Evolutionary conservation across 1,139 yeast genomes (phyloP).

Genomic region (Pichia sp.): DNA sequence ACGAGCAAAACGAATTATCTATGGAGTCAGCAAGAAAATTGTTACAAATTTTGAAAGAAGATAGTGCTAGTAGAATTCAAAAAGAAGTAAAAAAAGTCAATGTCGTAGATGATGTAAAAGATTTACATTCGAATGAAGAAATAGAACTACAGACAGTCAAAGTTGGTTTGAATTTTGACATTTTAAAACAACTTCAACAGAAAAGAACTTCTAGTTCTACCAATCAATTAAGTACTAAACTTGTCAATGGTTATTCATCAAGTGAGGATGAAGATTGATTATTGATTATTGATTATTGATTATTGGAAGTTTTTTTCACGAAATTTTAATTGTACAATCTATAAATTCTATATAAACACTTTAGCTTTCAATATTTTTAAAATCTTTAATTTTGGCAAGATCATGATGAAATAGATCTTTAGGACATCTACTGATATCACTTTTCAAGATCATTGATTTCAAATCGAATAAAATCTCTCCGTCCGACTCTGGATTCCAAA

Average conservation of each 20-base stretch:
- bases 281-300: background rate
- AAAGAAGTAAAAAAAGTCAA: background rate
- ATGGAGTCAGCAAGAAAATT: conserved; percentile 26
- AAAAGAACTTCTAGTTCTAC: no score
- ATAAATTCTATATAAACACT: background rate
- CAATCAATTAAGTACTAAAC: no score
- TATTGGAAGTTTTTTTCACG: no score
- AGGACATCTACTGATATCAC: conserved; percentile 43
- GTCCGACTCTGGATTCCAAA: conserved; percentile 51
- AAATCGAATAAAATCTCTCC: conserved; percentile 46
- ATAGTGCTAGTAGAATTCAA: conserved; percentile 8
- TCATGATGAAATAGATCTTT: conserved; percentile 42
- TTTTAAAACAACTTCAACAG: background rate
- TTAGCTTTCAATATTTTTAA: conserved; percentile 20
- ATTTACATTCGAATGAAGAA: background rate
- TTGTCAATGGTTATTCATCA: background rate
- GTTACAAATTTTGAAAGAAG: conserved; percentile 15
- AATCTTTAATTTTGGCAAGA: conserved; percentile 20
- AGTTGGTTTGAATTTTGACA: background rate
- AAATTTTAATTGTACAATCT: background rate
- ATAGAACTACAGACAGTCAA: background rate
- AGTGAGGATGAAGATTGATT: background rate
- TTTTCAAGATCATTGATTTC: conserved; percentile 43
- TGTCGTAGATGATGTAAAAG: no score
- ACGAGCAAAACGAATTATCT: conserved; percentile 22